These are phyloP conservation scores for Talaromyces nanjingensis DNA, from an alignment of 495 filamentous ascomycete genomes.

Conservation along the genomic window DNA sequence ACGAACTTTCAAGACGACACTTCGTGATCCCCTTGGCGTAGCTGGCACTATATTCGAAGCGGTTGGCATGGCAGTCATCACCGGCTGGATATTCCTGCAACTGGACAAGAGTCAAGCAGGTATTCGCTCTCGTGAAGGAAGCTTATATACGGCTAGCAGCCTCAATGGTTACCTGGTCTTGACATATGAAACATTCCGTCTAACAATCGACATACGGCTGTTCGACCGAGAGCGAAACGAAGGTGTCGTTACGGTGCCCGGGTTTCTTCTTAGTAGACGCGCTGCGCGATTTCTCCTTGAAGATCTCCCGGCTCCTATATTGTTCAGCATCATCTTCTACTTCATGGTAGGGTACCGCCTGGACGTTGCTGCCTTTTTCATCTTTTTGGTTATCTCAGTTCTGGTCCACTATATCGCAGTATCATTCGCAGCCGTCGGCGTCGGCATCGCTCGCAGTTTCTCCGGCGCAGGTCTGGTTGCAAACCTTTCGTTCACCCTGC, in stretches of 20 bases:
- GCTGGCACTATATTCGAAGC: slow-evolving; percentile 59
- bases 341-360: slow-evolving; percentile 68
- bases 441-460: slow-evolving; percentile 55
- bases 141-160: slow-evolving; percentile 57
- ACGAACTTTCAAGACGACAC: slow-evolving; percentile 58
- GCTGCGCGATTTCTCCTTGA: slow-evolving; percentile 58
- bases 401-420: slow-evolving; percentile 61
- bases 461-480: slow-evolving; percentile 55
- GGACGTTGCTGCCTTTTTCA: slow-evolving; percentile 54
- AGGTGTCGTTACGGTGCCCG: slow-evolving; percentile 58
- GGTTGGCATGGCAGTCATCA: slow-evolving; percentile 56
- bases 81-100: slow-evolving; percentile 63
- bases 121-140: slow-evolving; percentile 53
- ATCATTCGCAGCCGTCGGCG: slow-evolving; percentile 51
- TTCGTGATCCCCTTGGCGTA: slow-evolving; percentile 66
- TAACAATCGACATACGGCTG: slow-evolving; percentile 62
- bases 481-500: slow-evolving; percentile 64
- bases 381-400: slow-evolving; percentile 56
- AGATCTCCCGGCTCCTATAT: slow-evolving; percentile 60
- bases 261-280: slow-evolving; percentile 58
- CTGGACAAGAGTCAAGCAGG: slow-evolving; percentile 54
- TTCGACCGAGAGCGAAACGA: slow-evolving; percentile 70
- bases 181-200: slow-evolving; percentile 63
- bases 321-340: slow-evolving; percentile 64
- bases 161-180: slow-evolving; percentile 69